Conservation (phyloP, 306 rosid genomes). For the Begonia fuchsioides region DNA sequence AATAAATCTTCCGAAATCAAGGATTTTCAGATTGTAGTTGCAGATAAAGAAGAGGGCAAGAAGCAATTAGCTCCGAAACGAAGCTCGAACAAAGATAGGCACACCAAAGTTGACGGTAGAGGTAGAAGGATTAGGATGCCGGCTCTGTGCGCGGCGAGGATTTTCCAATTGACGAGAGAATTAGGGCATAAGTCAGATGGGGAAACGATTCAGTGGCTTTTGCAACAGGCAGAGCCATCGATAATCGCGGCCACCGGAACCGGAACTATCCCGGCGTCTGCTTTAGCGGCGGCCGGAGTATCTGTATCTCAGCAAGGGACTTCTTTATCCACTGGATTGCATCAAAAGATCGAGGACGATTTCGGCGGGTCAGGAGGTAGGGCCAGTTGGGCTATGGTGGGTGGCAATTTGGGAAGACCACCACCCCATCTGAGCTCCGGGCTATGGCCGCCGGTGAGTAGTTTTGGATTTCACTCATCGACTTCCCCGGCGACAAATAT, state of each 20-base stretch:
- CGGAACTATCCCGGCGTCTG: conserved; percentile 91
- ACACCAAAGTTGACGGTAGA: conserved; percentile 92
- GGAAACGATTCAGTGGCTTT: conserved; percentile 92
- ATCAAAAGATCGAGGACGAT: conserved; percentile 45
- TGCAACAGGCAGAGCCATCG: conserved; percentile 87
- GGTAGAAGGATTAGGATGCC: conserved; percentile 98
- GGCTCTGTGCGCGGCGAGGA: conserved; percentile 84
- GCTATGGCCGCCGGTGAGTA: conserved; percentile 58
- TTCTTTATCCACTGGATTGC: conserved; percentile 59
- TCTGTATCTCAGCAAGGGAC: conserved; percentile 47
- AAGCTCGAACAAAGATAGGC: conserved; percentile 85
- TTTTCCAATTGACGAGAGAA: conserved; percentile 85
- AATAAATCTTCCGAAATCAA: conserved; percentile 53
- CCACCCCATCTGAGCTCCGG: conserved; percentile 50
- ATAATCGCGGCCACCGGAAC: conserved; percentile 80
- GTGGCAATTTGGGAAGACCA: conserved; percentile 56
- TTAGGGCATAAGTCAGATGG: conserved; percentile 98
- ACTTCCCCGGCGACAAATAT: conserved; percentile 27
- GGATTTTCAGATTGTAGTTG: conserved; percentile 60
- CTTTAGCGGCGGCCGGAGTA: conserved; percentile 53
- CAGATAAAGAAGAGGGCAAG: conserved; percentile 50
- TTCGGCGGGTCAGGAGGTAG: conserved; percentile 28
- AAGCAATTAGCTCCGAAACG: conserved; percentile 77
- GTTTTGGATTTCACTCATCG: conserved; percentile 67
- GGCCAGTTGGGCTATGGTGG: conserved; percentile 68